Percentiles rank a stretch among this genome's conserved stretches.
Conservation (phyloP, 345 rosid genomes). For the Syzygium jambos region DNA sequence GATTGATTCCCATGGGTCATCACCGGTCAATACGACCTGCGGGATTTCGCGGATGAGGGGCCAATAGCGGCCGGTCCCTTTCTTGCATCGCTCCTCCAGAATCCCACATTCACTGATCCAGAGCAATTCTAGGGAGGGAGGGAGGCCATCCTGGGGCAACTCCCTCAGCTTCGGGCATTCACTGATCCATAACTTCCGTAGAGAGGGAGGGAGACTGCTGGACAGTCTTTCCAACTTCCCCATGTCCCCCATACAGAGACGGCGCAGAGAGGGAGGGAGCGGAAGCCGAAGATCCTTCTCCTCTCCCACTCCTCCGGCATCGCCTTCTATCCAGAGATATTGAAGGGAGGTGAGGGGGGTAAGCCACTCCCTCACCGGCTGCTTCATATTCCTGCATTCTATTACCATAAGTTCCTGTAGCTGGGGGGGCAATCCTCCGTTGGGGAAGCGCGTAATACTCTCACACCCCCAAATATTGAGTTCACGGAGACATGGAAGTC, state of each 20-base stretch:
- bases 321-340: no score
- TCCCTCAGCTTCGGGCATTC: not conserved
- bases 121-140: not conserved
- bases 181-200: accelerated
- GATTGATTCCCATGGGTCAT: no score
- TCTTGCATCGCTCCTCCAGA: no score
- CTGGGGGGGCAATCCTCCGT: not conserved
- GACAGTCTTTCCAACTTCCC: not conserved
- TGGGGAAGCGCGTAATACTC: not conserved
- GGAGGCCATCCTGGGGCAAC: not conserved
- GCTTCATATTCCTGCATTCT: not conserved
- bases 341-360: not conserved
- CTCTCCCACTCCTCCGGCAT: not conserved
- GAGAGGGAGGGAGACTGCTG: not conserved
- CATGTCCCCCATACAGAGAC: accelerated
- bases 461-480: accelerated
- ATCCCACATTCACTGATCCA: no score
- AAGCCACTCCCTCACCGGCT: not conserved
- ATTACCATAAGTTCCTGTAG: accelerated
- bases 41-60: no score
- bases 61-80: no score
- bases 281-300: not conserved
- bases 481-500: accelerated
- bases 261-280: not conserved
- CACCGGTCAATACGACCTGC: no score